These are phyloP conservation scores for Fragilaria radians DNA, from an alignment of 108 stramenopile genomes.

Conservation along the genomic window DNA sequence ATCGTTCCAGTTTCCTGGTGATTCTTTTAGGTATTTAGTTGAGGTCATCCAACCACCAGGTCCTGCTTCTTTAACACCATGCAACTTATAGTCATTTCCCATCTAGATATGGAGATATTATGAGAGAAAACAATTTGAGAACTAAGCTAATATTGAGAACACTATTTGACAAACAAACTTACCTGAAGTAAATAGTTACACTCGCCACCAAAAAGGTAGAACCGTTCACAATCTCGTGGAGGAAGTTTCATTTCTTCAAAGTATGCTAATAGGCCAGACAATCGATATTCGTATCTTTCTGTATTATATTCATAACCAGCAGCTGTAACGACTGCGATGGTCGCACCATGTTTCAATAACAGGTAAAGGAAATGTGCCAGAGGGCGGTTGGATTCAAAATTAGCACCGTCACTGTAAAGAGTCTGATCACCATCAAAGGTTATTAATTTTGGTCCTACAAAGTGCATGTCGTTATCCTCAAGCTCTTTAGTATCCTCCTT, in stretches of 20 bases:
- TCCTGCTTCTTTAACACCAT: slow-evolving; percentile 68
- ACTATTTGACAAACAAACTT: slow-evolving; percentile 6
- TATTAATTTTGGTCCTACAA: slow-evolving; percentile 73
- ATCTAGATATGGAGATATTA: slow-evolving; percentile 6
- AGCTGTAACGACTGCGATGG: slow-evolving; percentile 87
- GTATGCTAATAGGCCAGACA: slow-evolving; percentile 74
- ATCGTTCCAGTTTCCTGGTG: slow-evolving; percentile 81
- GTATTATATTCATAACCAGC: slow-evolving; percentile 91
- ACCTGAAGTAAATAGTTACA: slow-evolving; percentile 81
- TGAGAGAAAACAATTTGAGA: background rate
- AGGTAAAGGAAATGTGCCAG: slow-evolving; percentile 70
- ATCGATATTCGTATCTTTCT: slow-evolving; percentile 78
- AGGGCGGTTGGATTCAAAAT: slow-evolving; percentile 81
- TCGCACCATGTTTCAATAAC: slow-evolving; percentile 74
- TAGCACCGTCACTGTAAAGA: slow-evolving; percentile 83
- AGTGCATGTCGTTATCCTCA: background rate
- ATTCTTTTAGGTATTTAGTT: slow-evolving; percentile 57
- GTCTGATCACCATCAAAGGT: slow-evolving; percentile 95
- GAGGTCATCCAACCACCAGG: slow-evolving; percentile 83
- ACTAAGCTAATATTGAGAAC: background rate
- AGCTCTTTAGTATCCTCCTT: background rate
- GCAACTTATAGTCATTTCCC: slow-evolving; percentile 64
- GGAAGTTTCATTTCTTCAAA: slow-evolving; percentile 57
- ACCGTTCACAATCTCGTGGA: slow-evolving; percentile 64
- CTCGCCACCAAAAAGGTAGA: slow-evolving; percentile 92